Conservation (phyloP, 2,329 filamentous ascomycete species). For the Colletotrichum sp. region DNA sequence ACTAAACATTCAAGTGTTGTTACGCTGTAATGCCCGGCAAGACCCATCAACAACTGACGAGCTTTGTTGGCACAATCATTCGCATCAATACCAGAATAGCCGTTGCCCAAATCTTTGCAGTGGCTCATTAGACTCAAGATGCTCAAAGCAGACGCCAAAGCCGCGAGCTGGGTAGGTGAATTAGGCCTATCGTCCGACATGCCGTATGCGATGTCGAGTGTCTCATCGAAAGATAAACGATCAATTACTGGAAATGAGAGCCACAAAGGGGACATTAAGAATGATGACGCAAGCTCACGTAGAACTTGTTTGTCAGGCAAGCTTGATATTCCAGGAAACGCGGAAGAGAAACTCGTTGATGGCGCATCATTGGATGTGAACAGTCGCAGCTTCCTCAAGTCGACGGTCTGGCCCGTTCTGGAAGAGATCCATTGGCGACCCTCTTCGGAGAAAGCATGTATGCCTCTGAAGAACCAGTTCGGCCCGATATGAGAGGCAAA, state of each 20-base stretch:
- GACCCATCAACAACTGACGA: neutral
- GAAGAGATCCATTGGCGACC: neutral
- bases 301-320: neutral
- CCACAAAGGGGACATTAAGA: neutral
- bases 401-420: neutral
- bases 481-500: neutral
- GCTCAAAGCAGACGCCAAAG: neutral
- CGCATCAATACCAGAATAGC: neutral
- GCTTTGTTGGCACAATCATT: neutral
- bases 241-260: neutral
- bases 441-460: neutral
- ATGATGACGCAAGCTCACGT: neutral
- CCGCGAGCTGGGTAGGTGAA: neutral
- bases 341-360: neutral
- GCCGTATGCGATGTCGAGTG: neutral
- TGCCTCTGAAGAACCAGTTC: constrained; percentile 11
- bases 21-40: neutral
- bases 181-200: neutral
- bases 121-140: neutral
- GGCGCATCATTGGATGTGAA: neutral
- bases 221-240: neutral
- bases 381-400: neutral
- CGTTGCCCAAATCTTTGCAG: neutral
- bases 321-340: neutral
- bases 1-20: neutral